Evolutionary conservation across 192 early-diverging fungal genomes (phyloP).

Genomic region (Backusella mclennaniae): DNA sequence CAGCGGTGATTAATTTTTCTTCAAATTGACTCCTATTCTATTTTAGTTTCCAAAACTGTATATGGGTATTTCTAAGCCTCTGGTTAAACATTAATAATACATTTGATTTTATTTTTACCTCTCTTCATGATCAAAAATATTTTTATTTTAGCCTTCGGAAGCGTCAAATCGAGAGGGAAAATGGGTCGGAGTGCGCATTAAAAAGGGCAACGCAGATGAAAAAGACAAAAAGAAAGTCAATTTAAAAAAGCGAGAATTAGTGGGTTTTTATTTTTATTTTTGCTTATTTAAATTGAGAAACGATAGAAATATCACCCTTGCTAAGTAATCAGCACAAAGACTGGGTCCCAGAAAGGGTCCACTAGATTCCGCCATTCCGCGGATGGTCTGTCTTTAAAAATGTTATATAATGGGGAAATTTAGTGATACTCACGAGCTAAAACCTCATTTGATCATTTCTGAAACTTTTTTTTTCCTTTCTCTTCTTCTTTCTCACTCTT

Average conservation of each 20-base stretch:
- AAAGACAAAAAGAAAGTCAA: background rate
- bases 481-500: constrained; percentile 7
- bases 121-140: background rate
- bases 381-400: background rate
- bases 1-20: background rate
- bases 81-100: background rate
- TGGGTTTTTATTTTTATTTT: background rate
- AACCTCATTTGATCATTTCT: constrained; percentile 10
- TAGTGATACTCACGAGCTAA: constrained; percentile 8
- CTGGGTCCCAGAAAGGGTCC: constrained; percentile 7
- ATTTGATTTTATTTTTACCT: background rate
- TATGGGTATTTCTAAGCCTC: background rate
- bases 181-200: background rate
- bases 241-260: background rate
- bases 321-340: background rate
- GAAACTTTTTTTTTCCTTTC: constrained; percentile 1
- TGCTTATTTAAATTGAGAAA: constrained; percentile 2
- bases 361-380: background rate
- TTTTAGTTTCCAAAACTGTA: too few species aligned
- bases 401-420: constrained; percentile 7
- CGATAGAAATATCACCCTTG: background rate
- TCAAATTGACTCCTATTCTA: background rate
- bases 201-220: background rate
- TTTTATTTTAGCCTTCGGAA: background rate
- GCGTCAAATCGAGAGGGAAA: background rate